Evolutionary conservation across 306 rosid genomes (phyloP), one percentile per base, ranked within the genome.

Genomic region (Casuarina equisetifolia): DNA sequence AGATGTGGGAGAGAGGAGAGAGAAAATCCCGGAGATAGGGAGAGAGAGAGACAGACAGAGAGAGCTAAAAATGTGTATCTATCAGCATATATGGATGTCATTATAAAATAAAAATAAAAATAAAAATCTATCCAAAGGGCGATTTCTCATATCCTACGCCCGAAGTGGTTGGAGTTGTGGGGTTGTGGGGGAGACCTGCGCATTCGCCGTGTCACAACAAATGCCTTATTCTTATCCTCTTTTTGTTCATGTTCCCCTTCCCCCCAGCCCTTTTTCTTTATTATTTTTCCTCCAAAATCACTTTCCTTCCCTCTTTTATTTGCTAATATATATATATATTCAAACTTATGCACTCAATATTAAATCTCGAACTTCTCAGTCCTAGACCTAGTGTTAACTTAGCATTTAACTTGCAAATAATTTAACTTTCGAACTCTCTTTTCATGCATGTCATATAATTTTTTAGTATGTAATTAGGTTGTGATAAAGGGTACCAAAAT

Each of bases 51-150:
- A 74, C 51, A 80, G 73, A 58, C 67, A 61, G 36, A 77, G 70
- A 78, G 79, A 74, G 69, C 76, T 45, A 82, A 62, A 86, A 86
- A 61, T 79, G 83, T 79, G 87, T 76, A 78, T 83, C 85, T 64
- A 59, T 76, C 83, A 50, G 80, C 50, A 36, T 70, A 72, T 61
- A 82, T 72, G 25, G 75, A 82, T 81, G 75, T 74, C 78, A 55
- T 79, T 73, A 78, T 62, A 75, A 79, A 71, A 85, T 64, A 67
- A 5, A 61, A 80, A 13, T 62, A 17, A 68, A 83, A 40, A 66
- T 66, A 5, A 76, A 71, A 25, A 25, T 25, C 32, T 25, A 25
- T 25, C 77, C 74, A 54, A 82, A 74, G 48, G 25, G 15, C n/a
- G 61, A 13, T n/a, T 42, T 77, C 74, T 13, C 15, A 16, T 53